Base-by-base conservation (phyloP, 495 filamentous ascomycete species). In the Hyaloscypha bicolor region DNA sequence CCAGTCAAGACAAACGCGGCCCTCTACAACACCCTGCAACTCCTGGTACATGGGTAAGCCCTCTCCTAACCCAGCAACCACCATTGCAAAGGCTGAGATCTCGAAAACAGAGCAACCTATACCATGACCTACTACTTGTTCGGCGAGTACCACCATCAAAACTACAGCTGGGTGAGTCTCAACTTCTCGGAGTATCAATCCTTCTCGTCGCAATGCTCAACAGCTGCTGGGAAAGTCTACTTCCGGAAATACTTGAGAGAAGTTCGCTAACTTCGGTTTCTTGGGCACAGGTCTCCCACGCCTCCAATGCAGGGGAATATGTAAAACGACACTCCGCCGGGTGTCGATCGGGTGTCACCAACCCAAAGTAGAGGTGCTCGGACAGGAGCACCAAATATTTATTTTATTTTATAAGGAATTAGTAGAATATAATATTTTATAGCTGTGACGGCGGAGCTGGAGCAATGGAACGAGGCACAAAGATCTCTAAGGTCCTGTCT, bases 111-210 rank as follows among this genome's bases (percentile, higher is more conserved):
- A 11, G 42, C 42, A 19, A 37, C 56, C 0, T 60, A 33, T 21
- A 60, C 29, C 3, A 33, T 14, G 31, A 3, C 56, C 12, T 25
- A 25, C 25, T n/a, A 32, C 53, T 68, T 60, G 60, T 63, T 51
- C 21, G 65, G 65, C n/a, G 33, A 57, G 31, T 62, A 67, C 60
- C 8, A 53, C 32, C 59, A 45, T 5, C 53, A 71, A 31, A 16
- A 59, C 19, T 72, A 73, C 63, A 69, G 65, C 59, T 75, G 72
- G 67, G 64, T 69, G 9, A 19, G 42, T 48, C 42, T 8, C 35
- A 37, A 3, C 12, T 37, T 37, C 35, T 25, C 25, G 25, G 25
- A 25, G 25, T 25, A 25, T 25, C 25, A 25, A 25, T 25, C 25
- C 25, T 25, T 37, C 35, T 37, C 3, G 6, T 37, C 12, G 35